phyloP scores from a whole-genome alignment of 768 basidiomycete genomes.

The Mycena olivaceomarginata region DNA sequence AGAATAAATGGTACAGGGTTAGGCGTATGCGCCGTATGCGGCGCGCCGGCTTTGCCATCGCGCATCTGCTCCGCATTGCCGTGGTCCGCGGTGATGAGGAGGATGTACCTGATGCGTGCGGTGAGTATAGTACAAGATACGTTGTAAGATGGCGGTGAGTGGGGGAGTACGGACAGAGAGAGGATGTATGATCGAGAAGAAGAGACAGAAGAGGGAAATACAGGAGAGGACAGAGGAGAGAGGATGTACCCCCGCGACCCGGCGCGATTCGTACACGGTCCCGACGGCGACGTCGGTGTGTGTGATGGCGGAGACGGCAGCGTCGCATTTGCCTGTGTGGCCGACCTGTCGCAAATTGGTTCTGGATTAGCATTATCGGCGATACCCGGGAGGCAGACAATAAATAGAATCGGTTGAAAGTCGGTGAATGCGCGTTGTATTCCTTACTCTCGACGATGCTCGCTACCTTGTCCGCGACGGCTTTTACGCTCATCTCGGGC shows the following conservation, averaged over 20 bases:
- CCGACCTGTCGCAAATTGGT: neutral
- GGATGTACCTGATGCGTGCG: slow-evolving; percentile 72
- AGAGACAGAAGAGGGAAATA: no score
- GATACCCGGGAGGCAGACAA: no score
- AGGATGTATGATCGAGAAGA: no score
- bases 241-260: no score
- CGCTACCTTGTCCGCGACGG: slow-evolving; percentile 94
- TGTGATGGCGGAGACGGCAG: neutral
- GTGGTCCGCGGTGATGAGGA: slow-evolving; percentile 94
- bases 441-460: slow-evolving; percentile 82
- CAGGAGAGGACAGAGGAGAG: no score
- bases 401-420: no score
- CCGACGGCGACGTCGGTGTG: neutral
- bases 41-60: slow-evolving; percentile 87
- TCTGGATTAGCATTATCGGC: no score
- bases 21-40: slow-evolving; percentile 64
- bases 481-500: slow-evolving; percentile 92
- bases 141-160: no score
- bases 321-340: neutral
- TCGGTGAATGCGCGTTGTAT: slow-evolving; percentile 64
- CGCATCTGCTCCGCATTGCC: slow-evolving; percentile 98
- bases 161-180: no score
- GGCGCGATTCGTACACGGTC: neutral
- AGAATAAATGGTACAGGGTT: neutral
- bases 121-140: no score